phyloP scores from a whole-genome alignment of 495 filamentous ascomycete genomes.

The Aspergillus bertholletiae region DNA sequence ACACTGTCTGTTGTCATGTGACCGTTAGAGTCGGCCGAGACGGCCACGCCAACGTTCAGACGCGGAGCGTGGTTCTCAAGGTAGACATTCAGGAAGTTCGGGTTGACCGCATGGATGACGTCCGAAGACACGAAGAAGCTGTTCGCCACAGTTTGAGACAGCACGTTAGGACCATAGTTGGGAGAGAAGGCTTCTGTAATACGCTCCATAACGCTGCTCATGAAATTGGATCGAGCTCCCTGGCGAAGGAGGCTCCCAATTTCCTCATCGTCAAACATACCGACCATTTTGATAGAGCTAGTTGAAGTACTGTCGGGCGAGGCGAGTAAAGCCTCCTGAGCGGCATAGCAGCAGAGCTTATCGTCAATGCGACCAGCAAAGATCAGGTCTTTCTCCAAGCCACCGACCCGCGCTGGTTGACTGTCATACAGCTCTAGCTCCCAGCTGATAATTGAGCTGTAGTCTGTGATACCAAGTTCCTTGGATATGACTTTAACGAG shows the following conservation, averaged over 20 bases:
- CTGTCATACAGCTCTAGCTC: constrained; percentile 95
- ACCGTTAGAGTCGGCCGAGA: constrained; percentile 84
- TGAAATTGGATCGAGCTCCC: constrained; percentile 84
- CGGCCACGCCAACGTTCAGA: constrained; percentile 83
- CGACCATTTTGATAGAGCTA: constrained; percentile 76
- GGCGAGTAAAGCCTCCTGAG: constrained; percentile 78
- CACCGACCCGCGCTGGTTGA: constrained; percentile 80
- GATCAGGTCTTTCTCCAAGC: constrained; percentile 89
- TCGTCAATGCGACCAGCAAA: constrained; percentile 95
- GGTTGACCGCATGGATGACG: constrained; percentile 92
- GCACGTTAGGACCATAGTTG: constrained; percentile 58
- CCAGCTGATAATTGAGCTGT: constrained; percentile 81
- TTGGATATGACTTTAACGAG: constrained; percentile 78
- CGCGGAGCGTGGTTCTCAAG: constrained; percentile 80
- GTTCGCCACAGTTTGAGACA: constrained; percentile 84
- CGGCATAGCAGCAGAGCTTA: constrained; percentile 92
- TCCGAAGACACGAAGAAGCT: constrained; percentile 92
- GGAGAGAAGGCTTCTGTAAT: constrained; percentile 66
- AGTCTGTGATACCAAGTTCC: constrained; percentile 66
- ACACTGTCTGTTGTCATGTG: constrained; percentile 91
- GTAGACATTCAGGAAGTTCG: constrained; percentile 81
- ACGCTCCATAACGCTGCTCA: constrained; percentile 74
- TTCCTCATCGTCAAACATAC: constrained; percentile 94
- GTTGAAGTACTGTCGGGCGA: constrained; percentile 49
- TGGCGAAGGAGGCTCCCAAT: constrained; percentile 88